phyloP scores from a whole-genome alignment of 345 rosid genomes.

The Combretum micranthum region DNA sequence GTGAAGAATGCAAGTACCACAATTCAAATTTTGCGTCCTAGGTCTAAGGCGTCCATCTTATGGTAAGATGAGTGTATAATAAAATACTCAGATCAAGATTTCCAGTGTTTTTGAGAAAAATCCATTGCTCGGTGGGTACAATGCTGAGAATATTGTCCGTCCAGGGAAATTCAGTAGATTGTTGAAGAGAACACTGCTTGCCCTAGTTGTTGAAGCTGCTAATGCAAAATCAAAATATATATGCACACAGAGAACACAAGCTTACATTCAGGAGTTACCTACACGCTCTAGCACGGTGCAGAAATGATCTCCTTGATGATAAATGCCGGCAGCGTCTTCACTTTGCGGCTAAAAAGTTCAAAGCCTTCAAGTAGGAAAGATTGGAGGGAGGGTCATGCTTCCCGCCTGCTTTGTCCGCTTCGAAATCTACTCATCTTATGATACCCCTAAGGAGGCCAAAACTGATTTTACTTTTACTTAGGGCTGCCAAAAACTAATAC shows the following conservation, averaged over 20 bases:
- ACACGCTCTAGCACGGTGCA: constrained; percentile 20
- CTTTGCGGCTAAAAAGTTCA: constrained; percentile 3
- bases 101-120: constrained; percentile 10
- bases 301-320: constrained; percentile 5
- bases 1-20: constrained; percentile 15
- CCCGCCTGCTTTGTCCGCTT: constrained; percentile 32
- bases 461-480: not conserved
- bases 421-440: constrained; percentile 19
- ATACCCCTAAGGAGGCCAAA: not conserved
- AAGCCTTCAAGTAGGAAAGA: not conserved
- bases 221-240: not conserved
- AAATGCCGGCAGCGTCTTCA: constrained; percentile 15
- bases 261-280: constrained; percentile 7
- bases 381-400: constrained; percentile 18
- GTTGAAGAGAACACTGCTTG: not conserved
- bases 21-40: constrained; percentile 17
- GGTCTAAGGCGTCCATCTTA: constrained; percentile 18
- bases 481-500: no score
- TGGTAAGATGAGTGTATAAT: constrained; percentile 38
- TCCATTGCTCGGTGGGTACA: not conserved
- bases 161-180: not conserved
- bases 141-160: constrained; percentile 12
- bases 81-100: constrained; percentile 23
- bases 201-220: not conserved
- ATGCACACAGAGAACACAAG: not conserved